phyloP scores from a whole-genome alignment of 73 alveolate genomes.

The Stentor coeruleus region DNA sequence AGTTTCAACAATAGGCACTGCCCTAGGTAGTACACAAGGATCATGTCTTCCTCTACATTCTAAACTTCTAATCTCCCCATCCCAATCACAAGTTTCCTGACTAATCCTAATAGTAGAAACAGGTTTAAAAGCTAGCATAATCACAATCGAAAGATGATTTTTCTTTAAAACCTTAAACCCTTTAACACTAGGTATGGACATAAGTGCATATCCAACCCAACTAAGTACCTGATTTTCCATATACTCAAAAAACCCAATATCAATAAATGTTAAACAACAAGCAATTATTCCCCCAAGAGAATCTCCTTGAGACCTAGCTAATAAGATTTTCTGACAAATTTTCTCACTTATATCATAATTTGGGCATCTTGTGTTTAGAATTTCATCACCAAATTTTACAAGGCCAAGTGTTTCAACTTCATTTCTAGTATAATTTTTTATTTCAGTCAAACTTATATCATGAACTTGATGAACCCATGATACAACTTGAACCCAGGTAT shows the following conservation, averaged over 20 bases:
- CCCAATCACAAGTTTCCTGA: constrained; percentile 26
- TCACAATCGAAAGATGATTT: constrained; percentile 33
- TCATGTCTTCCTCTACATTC: constrained; percentile 66
- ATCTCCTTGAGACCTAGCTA: constrained; percentile 36
- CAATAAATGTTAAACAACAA: not conserved
- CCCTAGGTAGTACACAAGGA: constrained; percentile 86
- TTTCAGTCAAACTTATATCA: not conserved
- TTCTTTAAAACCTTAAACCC: not conserved
- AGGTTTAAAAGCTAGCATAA: constrained; percentile 82
- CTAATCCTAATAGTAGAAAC: constrained; percentile 69
- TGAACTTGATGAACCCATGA: not conserved
- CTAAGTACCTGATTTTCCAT: not conserved
- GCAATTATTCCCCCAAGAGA: constrained; percentile 72
- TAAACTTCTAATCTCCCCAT: not conserved
- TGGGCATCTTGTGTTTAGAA: constrained; percentile 6
- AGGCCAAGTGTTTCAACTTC: constrained; percentile 10
- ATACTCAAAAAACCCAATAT: not conserved
- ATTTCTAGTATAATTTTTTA: not conserved
- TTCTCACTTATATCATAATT: not conserved
- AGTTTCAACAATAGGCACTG: constrained; percentile 81
- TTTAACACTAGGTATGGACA: not conserved
- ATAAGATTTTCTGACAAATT: not conserved
- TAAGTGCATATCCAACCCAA: not conserved
- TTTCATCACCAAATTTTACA: not conserved
- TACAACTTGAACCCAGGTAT: not conserved